Conservation (phyloP, 768 basidiomycete genomes). For the Rhizopogon rudus region DNA sequence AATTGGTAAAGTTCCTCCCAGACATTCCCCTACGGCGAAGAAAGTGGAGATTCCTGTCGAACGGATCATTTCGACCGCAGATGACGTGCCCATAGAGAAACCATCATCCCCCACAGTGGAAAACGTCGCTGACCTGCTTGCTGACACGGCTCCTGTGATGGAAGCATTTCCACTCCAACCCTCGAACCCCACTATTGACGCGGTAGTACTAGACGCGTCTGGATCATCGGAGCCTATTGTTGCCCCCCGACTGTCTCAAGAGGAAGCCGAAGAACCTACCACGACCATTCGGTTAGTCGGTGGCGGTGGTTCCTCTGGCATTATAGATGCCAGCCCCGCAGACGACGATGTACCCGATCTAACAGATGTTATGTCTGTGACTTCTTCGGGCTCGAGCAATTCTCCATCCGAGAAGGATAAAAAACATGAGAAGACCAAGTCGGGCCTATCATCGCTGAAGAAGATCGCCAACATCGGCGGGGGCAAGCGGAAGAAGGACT, state of each 20-base stretch:
- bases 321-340: constrained; percentile 24
- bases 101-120: constrained; percentile 9
- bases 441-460: constrained; percentile 48
- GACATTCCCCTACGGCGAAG: constrained; percentile 11
- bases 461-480: constrained; percentile 42
- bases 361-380: constrained; percentile 34
- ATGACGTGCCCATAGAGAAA: constrained; percentile 1
- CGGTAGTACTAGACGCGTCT: constrained; percentile 1
- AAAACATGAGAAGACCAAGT: constrained; percentile 50
- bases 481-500: constrained; percentile 48
- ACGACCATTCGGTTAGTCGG: constrained; percentile 58
- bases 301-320: constrained; percentile 35
- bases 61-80: not conserved
- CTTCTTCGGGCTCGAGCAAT: constrained; percentile 28
- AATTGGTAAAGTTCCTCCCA: constrained; percentile 9
- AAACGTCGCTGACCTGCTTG: constrained; percentile 47
- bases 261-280: constrained; percentile 22
- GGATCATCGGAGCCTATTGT: constrained; percentile 8
- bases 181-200: constrained; percentile 16
- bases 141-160: constrained; percentile 34
- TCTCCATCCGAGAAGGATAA: constrained; percentile 23
- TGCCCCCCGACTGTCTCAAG: constrained; percentile 7
- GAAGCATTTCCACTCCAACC: constrained; percentile 27
- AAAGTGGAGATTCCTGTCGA: constrained; percentile 13
- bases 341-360: constrained; percentile 29